Evolutionary conservation across 2,329 filamentous ascomycete species (phyloP).

Genomic region (Aspergillus sp.): DNA sequence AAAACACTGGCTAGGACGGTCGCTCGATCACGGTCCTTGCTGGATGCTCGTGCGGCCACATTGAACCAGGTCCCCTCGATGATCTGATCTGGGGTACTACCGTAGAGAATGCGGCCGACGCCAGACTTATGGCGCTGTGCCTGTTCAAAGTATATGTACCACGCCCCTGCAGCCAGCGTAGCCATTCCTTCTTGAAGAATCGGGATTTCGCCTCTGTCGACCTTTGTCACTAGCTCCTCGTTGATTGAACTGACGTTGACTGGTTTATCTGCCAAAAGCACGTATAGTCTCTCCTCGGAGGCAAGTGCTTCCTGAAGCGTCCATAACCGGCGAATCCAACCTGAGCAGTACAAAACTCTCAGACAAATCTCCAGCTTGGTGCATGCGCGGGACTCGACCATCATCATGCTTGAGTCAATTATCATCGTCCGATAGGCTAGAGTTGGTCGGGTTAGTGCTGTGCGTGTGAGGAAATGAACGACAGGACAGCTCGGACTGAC

Average conservation of each 20-base stretch:
- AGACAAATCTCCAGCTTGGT: not conserved
- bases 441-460: not conserved
- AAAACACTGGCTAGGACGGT: not conserved
- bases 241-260: not conserved
- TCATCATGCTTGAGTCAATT: not conserved
- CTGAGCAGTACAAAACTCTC: not conserved
- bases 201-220: not conserved
- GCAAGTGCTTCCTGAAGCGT: slow-evolving; percentile 1
- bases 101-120: not conserved
- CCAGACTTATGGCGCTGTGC: not conserved
- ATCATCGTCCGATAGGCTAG: not conserved
- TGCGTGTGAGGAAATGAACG: not conserved
- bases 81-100: not conserved
- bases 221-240: not conserved
- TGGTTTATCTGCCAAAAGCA: not conserved
- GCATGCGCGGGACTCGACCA: not conserved
- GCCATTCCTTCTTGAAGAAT: not conserved
- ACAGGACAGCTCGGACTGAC: not conserved
- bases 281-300: not conserved
- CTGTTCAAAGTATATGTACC: not conserved
- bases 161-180: not conserved
- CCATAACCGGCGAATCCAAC: slow-evolving; percentile 1
- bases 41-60: not conserved
- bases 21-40: not conserved
- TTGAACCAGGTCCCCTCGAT: not conserved